Base-by-base conservation (phyloP, 306 rosid species). In the Cyamopsis tetragonoloba region DNA sequence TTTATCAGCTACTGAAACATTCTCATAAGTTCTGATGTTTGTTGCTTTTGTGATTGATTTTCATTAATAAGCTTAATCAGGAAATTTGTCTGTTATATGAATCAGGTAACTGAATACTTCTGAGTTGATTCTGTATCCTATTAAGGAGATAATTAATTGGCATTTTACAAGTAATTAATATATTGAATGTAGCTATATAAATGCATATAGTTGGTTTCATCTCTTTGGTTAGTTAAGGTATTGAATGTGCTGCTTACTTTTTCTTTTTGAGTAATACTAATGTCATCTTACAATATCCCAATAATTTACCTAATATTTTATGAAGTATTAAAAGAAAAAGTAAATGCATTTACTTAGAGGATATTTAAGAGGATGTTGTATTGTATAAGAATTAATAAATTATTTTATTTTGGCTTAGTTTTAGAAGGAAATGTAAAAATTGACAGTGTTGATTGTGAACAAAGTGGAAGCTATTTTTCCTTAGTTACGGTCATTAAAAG, bases 361-460 rank as follows among this genome's bases (percentile, higher is more conserved):
- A 35, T 35, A 0, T 7, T 35, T 35, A 35, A n/a, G 41, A 35
- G 12, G n/a, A 51, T 51, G 35, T 24, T 24, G 19, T 23, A 10
- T 24, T 24, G 19, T 23, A 10, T 9, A 2, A 5, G 17, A 1
- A 55, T 15, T 55, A 28, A 14, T n/a, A 4, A 55, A 27, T 14
- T 54, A 6, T 17, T 63, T 4, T 19, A 32, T 12, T 73, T 14
- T 27, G 23, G 37, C 20, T 11, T 19, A 35, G 7, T 35, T 55
- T 46, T 54, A 62, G 62, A 32, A 27, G 70, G 48, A 73, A 51
- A 61, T 53, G 59, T 43, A 62, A 66, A 39, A 42, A 13, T 60
- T 20, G 46, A 23, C 24, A 12, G 54, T 24, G 24, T 44, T 42
- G 30, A 27, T 42, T 62, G 42, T 19, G 54, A 43, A 66, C 42